Evolutionary conservation across 768 basidiomycete genomes (phyloP), one percentile per base, ranked within the genome.

Genomic region (Exidia glandulosa): DNA sequence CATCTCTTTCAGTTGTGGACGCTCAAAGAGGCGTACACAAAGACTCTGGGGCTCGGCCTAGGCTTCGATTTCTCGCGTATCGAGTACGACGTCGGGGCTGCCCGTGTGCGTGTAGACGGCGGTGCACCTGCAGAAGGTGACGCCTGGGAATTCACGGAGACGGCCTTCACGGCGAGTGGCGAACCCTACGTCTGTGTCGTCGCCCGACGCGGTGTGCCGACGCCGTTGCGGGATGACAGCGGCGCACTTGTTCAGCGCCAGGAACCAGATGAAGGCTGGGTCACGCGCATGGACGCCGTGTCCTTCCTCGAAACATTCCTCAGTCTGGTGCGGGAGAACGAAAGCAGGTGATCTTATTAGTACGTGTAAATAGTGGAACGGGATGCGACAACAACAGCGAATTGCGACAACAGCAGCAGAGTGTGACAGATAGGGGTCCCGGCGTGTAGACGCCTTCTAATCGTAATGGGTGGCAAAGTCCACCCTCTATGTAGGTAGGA

Each of bases 21-120:
- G 6, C 72, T 90, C 68, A 94, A 94, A 72, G 91, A 94, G 70
- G 90, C 92, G 3, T 93, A 92, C 70, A 90, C 88, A 5, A 94
- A 94, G 72, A 88, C 90, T 2, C 77, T 93, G 33, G 92, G 92
- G 0, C 68, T 87, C 33, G 91, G 91, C 0, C 79, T 94, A 14
- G 86, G 89, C 2, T 91, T 91, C 67, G 87, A 92, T 65, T 88
- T 92, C 71, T 76, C 75, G 27, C 81, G 89, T 25, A 80, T 93
- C 61, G 83, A 90, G 67, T 90, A 84, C 70, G 78, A 88, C 66
- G 75, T 84, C 9, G 67, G 68, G 25, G 66, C 74, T 31, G 78
- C 81, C 60, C 61, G 71, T 5, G 74, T 91, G 30, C 76, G 74
- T 29, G 78, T 91, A 33, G 88, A 91, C 63, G 83, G 81, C 0